Percentiles rank a stretch among this genome's conserved stretches.
Evolutionary conservation across 2,329 filamentous ascomycete genomes (phyloP).

Genomic region (Nothophaeocryptopus gaeumannii): DNA sequence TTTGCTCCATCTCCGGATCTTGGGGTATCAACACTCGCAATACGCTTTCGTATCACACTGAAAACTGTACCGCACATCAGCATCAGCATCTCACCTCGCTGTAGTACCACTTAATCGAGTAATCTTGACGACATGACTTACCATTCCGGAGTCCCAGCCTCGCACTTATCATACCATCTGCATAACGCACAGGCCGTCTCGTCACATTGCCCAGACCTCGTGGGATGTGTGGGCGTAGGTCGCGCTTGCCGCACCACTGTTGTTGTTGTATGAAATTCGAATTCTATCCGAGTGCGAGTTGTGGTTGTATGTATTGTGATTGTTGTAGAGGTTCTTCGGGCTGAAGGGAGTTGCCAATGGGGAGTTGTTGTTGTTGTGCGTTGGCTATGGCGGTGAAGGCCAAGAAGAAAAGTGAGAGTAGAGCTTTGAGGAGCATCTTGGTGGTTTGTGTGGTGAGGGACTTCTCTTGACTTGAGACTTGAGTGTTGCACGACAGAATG

Average conservation of each 20-base stretch:
- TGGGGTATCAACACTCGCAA: conserved; percentile 12
- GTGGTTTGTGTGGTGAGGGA: conserved; percentile 4
- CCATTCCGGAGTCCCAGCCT: conserved; percentile 5
- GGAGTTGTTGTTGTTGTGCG: no score
- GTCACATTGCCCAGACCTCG: conserved; percentile 8
- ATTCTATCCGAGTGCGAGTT: conserved; percentile 17
- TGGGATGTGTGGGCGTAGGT: conserved; percentile 1
- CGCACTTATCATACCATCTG: conserved; percentile 12
- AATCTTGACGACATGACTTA: conserved; percentile 1
- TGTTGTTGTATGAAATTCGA: conserved; percentile 17
- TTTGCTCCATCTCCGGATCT: no score
- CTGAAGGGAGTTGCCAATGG: no score
- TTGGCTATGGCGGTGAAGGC: not conserved
- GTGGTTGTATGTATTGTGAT: conserved; percentile 14
- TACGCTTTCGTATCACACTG: conserved; percentile 21
- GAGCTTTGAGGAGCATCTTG: conserved; percentile 14
- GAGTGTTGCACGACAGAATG: conserved; percentile 13
- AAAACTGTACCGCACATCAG: conserved; percentile 3
- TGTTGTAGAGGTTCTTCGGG: conserved; percentile 8
- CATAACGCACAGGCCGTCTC: conserved; percentile 20
- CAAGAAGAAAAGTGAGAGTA: not conserved
- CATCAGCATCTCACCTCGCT: not conserved
- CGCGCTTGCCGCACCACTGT: conserved; percentile 5
- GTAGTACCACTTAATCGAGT: no score
- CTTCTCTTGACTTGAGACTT: conserved; percentile 3